Conservation (phyloP, 805 yeast species). For the Ogataea henricii region DNA sequence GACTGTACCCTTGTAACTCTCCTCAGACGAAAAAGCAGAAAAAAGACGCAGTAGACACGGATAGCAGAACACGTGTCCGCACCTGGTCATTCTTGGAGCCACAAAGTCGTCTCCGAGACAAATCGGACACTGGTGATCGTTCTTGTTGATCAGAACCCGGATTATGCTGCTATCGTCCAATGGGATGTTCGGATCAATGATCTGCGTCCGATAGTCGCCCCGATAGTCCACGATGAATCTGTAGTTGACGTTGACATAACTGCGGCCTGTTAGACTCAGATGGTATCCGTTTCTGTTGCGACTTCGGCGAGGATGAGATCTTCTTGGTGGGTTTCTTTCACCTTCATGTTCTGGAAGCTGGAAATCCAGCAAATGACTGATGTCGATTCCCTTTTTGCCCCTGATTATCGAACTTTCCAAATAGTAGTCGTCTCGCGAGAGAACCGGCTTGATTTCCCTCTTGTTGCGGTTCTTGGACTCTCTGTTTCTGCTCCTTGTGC, state of each 20-base stretch:
- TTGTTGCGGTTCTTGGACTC: conserved; percentile 35
- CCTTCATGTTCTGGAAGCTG: conserved; percentile 41
- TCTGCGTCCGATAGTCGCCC: conserved; percentile 56
- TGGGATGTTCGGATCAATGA: conserved; percentile 74
- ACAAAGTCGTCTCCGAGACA: conserved; percentile 81
- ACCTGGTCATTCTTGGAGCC: conserved; percentile 92
- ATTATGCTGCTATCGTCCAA: conserved; percentile 61
- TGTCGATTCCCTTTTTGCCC: conserved; percentile 37
- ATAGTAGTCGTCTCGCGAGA: conserved; percentile 19
- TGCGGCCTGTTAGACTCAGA: conserved; percentile 60
- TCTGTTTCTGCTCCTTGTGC: conserved; percentile 7
- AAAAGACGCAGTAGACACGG: conserved; percentile 77
- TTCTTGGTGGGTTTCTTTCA: conserved; percentile 10
- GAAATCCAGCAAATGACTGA: conserved; percentile 69
- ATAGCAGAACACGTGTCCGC: conserved; percentile 91
- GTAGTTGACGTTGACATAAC: conserved; percentile 80
- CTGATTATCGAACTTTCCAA: conserved; percentile 25
- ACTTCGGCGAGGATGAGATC: conserved; percentile 22
- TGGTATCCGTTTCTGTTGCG: conserved; percentile 34
- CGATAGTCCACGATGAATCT: conserved; percentile 76
- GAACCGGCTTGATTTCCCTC: conserved; percentile 37
- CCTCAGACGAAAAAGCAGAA: conserved; percentile 46
- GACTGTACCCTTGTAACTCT: conserved; percentile 49
- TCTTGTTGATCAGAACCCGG: conserved; percentile 73
- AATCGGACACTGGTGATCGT: conserved; percentile 79